Conservation (phyloP, 805 yeast species). For the Blastobotrys terrestris region DNA sequence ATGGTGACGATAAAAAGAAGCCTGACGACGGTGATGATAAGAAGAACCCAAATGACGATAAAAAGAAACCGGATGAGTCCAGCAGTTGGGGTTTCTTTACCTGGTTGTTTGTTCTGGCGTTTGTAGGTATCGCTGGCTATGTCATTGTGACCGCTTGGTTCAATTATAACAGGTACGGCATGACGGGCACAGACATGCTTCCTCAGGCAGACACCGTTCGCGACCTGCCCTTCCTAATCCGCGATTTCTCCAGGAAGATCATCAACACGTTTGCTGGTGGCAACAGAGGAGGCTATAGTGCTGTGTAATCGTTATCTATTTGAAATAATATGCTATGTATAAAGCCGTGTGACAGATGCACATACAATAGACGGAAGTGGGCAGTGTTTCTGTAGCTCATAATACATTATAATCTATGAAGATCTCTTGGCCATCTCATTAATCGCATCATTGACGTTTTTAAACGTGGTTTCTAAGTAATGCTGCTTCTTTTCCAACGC, state of each 20-base stretch:
- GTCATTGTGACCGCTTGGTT: constrained; percentile 71
- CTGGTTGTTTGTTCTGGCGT: constrained; percentile 73
- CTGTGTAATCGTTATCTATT: constrained; percentile 46
- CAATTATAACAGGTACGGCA: constrained; percentile 65
- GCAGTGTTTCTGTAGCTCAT: background rate
- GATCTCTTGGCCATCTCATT: constrained; percentile 34
- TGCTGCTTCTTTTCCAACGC: constrained; percentile 61
- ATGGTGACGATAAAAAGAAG: constrained; percentile 27
- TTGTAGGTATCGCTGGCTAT: constrained; percentile 64
- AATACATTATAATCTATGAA: background rate
- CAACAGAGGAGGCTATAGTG: constrained; percentile 86
- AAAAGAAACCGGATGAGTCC: constrained; percentile 28
- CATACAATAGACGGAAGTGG: background rate
- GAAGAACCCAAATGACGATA: constrained; percentile 25
- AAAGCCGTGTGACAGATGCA: background rate
- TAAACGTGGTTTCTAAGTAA: constrained; percentile 70
- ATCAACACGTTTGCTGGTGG: constrained; percentile 59
- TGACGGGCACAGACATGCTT: constrained; percentile 48
- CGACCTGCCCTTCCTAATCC: constrained; percentile 65
- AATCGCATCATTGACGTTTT: constrained; percentile 63
- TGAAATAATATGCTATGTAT: too few species aligned
- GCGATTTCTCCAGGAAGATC: constrained; percentile 67
- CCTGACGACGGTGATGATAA: too few species aligned
- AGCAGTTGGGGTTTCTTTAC: constrained; percentile 75
- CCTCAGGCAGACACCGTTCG: constrained; percentile 43